Percentiles rank a stretch among this genome's conserved stretches.
These are phyloP conservation scores for Oryza punctata DNA, from an alignment of 176 grass and related monocot species.

Conservation along the genomic window DNA sequence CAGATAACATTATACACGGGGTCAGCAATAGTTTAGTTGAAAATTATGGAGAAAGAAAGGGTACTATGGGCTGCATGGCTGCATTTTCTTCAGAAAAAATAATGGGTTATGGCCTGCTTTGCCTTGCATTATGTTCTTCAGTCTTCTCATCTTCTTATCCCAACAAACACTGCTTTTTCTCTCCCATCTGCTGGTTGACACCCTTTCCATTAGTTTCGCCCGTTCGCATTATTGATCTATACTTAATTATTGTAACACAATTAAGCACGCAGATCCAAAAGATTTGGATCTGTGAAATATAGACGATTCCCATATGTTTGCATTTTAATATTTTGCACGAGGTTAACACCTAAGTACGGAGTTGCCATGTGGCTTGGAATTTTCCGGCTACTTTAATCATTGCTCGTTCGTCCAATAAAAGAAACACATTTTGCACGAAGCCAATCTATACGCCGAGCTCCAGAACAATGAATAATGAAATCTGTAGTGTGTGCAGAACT, in stretches of 20 bases:
- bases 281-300: constrained; percentile 15
- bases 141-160: neutral
- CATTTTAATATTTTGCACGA: constrained; percentile 22
- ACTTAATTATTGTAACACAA: neutral
- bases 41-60: neutral
- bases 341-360: constrained; percentile 7
- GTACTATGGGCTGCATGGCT: constrained; percentile 8
- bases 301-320: neutral
- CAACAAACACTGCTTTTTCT: constrained; percentile 29
- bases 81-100: neutral
- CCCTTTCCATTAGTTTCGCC: constrained; percentile 26
- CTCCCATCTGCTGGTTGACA: constrained; percentile 12
- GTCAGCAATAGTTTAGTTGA: neutral
- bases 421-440: constrained; percentile 49
- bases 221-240: constrained; percentile 31
- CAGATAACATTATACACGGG: constrained; percentile 14
- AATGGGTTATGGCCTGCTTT: neutral
- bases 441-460: neutral
- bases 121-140: constrained; percentile 27
- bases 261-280: neutral
- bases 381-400: constrained; percentile 36
- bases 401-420: neutral
- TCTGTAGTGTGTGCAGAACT: constrained; percentile 18
- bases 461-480: neutral
- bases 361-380: neutral